Evolutionary conservation across 257 asterid genomes (phyloP).

Genomic region (Ballota nigra): DNA sequence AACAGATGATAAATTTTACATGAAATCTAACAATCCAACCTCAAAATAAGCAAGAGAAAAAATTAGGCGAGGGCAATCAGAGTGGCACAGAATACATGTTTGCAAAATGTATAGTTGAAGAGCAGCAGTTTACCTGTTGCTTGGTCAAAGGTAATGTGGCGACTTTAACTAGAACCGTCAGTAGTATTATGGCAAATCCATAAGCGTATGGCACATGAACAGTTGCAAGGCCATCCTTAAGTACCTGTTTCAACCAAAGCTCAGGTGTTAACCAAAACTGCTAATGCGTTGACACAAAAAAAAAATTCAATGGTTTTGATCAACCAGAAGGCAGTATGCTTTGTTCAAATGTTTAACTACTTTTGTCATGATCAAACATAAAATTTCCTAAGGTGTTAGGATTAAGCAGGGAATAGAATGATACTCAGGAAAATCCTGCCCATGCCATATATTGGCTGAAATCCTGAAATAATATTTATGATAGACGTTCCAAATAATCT

Average conservation of each 20-base stretch:
- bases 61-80: conserved; percentile 14
- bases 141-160: conserved; percentile 95
- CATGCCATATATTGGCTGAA: no score
- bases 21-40: conserved; percentile 1
- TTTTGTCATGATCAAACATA: neutral
- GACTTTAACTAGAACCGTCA: conserved; percentile 80
- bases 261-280: conserved; percentile 16
- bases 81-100: conserved; percentile 13
- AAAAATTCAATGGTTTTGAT: neutral
- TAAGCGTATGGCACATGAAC: conserved; percentile 96
- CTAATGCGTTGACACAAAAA: neutral
- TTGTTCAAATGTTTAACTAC: neutral
- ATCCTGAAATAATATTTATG: no score
- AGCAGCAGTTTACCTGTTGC: conserved; percentile 72
- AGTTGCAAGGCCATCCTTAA: conserved; percentile 79
- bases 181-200: conserved; percentile 96
- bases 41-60: neutral
- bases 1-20: neutral
- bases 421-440: no score
- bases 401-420: no score
- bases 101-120: conserved; percentile 8
- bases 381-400: neutral
- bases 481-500: no score
- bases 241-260: conserved; percentile 56
- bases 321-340: conserved; percentile 8